Evolutionary conservation across 495 filamentous ascomycete genomes (phyloP).

Genomic region (Cenococcum geophilum): DNA sequence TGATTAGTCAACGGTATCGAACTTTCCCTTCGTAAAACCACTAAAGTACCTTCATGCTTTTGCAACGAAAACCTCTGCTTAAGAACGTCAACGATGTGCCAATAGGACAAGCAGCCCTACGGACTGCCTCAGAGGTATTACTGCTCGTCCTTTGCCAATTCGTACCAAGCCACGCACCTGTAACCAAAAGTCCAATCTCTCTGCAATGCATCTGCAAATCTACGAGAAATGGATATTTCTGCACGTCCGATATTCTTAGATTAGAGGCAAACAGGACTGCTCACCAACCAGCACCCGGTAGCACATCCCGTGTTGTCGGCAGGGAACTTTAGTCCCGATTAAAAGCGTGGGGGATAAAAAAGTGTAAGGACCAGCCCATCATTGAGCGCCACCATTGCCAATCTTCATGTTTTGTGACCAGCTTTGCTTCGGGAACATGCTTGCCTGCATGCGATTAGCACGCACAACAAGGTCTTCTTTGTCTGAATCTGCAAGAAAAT

Average conservation of each 20-base stretch:
- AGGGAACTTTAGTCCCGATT: not conserved
- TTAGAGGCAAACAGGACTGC: not conserved
- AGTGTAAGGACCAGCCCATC: not conserved
- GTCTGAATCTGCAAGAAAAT: not conserved
- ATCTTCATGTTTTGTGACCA: not conserved
- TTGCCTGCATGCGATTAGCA: not conserved
- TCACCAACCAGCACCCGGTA: not conserved
- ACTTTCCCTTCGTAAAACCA: too few relatives aligned
- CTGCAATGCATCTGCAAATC: not conserved
- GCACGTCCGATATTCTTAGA: not conserved
- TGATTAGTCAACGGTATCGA: too few relatives aligned
- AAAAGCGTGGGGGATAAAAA: not conserved
- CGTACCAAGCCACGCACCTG: not conserved
- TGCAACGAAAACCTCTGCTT: not conserved
- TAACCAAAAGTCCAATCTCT: not conserved
- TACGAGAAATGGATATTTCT: not conserved
- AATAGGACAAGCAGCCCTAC: not conserved
- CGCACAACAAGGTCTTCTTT: not conserved
- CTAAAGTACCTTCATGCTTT: not conserved
- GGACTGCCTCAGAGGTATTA: not conserved
- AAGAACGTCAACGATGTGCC: not conserved
- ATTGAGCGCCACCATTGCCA: not conserved
- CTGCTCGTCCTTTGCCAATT: not conserved
- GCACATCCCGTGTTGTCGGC: not conserved
- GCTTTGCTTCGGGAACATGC: not conserved